Base-by-base conservation (phyloP, 2,329 filamentous ascomycete species). In the Lojkania enalia region DNA sequence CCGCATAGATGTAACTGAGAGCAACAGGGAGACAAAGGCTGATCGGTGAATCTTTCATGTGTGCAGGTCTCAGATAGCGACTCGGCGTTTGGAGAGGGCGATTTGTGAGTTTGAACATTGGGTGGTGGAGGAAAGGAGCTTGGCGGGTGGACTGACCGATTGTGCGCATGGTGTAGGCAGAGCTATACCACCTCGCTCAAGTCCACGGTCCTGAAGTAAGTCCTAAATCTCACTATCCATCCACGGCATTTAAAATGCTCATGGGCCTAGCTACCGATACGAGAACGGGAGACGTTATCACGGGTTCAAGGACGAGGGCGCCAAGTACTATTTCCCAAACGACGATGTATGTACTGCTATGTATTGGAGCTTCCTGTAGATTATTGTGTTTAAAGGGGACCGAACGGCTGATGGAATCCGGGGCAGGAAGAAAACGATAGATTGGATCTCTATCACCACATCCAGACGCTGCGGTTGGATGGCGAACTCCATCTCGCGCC, bases 221-320 rank as follows among this genome's bases (percentile, higher is more conserved):
- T n/a, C n/a, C n/a, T n/a, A 35, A 20, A 20, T 9, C 18, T 19
- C 14, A 12, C 38, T 13, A 19, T 9, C 25, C 20, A 4, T 12
- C 2, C 16, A 3, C 12, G 5, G 16, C 32, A 13, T 6, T 5
- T 13, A 12, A 13, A 6, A 31, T 7, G 15, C 31, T 54, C 14
- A 54, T 20, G 18, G 6, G 1, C 18, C 6, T 35, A 57, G 52
- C 39, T 62, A 62, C 41, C 51, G 52, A 7, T 60, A 48, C 40
- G 57, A 60, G 23, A 60, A 62, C 35, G 58, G 58, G 16, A 33
- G 58, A 30, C 48, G 58, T 12, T 62, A 62, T 39, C 57, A 60
- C 19, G 57, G 48, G 2, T 58, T 51, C 51, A 57, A 55, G 30
- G 57, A 56, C 14, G 54, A 48, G 13, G 46, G 42, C n/a, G 42